Evolutionary conservation across 2,329 filamentous ascomycete genomes (phyloP).

Genomic region (Claviceps humidiphila): DNA sequence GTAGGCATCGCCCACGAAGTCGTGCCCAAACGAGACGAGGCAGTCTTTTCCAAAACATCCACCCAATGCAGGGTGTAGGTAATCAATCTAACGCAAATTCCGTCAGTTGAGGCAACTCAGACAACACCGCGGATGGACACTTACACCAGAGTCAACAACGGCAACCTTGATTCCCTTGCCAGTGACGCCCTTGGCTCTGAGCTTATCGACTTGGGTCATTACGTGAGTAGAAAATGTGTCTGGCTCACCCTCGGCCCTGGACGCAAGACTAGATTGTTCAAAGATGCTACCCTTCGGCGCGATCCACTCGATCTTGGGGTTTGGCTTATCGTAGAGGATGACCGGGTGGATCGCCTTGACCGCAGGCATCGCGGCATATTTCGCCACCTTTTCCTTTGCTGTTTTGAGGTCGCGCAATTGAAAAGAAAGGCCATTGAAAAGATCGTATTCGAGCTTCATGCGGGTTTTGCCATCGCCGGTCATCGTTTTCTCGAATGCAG

Average conservation of each 20-base stretch:
- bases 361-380: slow-evolving; percentile 27
- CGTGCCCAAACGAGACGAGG: slow-evolving; percentile 42
- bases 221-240: no score
- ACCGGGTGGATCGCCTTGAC: slow-evolving; percentile 39
- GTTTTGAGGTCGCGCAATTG: slow-evolving; percentile 34
- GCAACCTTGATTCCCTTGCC: slow-evolving; percentile 40
- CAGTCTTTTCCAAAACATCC: slow-evolving; percentile 49
- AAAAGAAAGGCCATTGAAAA: slow-evolving; percentile 44
- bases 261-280: no score
- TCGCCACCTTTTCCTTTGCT: slow-evolving; percentile 27
- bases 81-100: slow-evolving; percentile 35
- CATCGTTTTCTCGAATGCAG: slow-evolving; percentile 8
- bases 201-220: slow-evolving; percentile 20
- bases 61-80: slow-evolving; percentile 48
- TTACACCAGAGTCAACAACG: slow-evolving; percentile 40
- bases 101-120: neutral
- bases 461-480: slow-evolving; percentile 26
- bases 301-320: no score
- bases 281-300: no score
- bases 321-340: slow-evolving; percentile 10
- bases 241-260: no score
- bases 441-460: slow-evolving; percentile 34
- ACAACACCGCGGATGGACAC: slow-evolving; percentile 10
- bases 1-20: slow-evolving; percentile 47
- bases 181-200: slow-evolving; percentile 32